Conservation (phyloP, 495 filamentous ascomycete species). For the Lichenothelia convexa region DNA sequence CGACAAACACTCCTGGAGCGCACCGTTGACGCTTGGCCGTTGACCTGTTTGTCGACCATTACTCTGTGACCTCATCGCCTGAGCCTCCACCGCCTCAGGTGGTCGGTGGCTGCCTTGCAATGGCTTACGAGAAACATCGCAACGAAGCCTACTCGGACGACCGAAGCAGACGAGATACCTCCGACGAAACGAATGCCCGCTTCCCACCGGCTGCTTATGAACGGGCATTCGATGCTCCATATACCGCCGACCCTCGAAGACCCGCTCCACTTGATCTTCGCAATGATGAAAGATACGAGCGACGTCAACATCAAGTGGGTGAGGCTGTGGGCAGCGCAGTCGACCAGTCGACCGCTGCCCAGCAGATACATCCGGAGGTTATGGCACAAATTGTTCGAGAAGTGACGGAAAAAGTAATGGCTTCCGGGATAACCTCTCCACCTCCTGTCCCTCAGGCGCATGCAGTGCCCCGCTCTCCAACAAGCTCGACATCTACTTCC, state of each 20-base stretch:
- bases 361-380: conserved; percentile 18
- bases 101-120: background rate
- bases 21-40: too few relatives aligned
- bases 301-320: too few relatives aligned
- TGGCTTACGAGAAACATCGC: background rate
- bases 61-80: too few relatives aligned
- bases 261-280: too few relatives aligned
- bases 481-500: conserved; percentile 13
- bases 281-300: too few relatives aligned
- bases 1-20: too few relatives aligned
- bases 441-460: conserved; percentile 9
- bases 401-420: conserved; percentile 17
- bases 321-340: conserved; percentile 23
- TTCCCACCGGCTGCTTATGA: background rate
- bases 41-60: too few relatives aligned
- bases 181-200: conserved; percentile 1
- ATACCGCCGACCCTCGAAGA: conserved; percentile 9
- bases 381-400: conserved; percentile 21
- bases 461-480: conserved; percentile 3
- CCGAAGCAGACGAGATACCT: too few relatives aligned
- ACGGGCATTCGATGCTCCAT: too few relatives aligned
- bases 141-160: background rate
- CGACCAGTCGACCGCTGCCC: conserved; percentile 18
- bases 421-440: conserved; percentile 10
- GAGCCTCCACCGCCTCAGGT: too few relatives aligned